phyloP scores from a whole-genome alignment of 2,329 filamentous ascomycete species.

The Cytospora mali region DNA sequence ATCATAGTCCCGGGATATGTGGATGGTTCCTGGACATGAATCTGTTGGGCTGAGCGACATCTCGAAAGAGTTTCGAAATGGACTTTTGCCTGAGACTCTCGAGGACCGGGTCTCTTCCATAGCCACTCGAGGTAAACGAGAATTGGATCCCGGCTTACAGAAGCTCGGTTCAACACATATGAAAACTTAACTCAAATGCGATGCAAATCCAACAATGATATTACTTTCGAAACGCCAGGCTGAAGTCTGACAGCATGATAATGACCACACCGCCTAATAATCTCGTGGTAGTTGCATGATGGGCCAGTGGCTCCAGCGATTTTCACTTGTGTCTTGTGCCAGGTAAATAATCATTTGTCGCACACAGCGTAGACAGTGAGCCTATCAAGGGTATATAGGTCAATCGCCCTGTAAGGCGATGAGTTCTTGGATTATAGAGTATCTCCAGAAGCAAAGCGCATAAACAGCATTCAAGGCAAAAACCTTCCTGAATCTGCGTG shows the following conservation, averaged over 20 bases:
- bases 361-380: neutral
- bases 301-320: too few species aligned
- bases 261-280: neutral
- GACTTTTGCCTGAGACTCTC: neutral
- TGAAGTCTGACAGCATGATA: neutral
- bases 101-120: neutral
- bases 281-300: neutral
- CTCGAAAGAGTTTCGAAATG: neutral
- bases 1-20: neutral
- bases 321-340: too few species aligned
- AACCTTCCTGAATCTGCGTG: neutral
- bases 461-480: neutral
- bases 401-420: neutral
- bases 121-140: neutral
- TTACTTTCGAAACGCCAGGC: neutral
- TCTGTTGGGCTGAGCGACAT: neutral
- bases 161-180: neutral
- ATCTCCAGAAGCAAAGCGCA: neutral
- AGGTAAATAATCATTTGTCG: neutral
- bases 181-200: neutral
- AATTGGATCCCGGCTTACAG: neutral
- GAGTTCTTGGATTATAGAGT: neutral
- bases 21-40: neutral
- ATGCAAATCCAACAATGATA: neutral
- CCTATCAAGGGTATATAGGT: neutral